phyloP scores from a whole-genome alignment of 75 land plant species.

The Cupressus sempervirens region DNA sequence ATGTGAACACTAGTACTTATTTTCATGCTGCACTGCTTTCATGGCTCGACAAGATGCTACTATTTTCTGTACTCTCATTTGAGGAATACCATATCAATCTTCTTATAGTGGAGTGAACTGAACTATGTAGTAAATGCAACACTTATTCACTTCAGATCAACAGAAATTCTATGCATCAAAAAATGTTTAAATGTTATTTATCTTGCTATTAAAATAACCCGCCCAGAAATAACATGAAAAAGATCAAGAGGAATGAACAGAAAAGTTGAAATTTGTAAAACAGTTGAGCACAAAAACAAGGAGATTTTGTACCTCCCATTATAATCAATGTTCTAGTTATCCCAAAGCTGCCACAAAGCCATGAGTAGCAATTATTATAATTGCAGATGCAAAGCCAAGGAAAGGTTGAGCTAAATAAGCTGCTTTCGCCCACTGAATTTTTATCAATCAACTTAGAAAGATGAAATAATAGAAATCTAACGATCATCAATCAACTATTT shows the following conservation, averaged over 20 bases:
- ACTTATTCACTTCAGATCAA: too few species aligned
- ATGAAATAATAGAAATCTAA: not conserved
- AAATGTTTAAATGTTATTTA: not conserved
- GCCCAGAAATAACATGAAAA: not conserved
- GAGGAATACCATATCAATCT: too few species aligned
- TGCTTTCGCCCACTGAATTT: too few species aligned
- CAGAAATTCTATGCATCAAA: constrained; percentile 31
- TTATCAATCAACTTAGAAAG: not conserved
- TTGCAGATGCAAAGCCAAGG: constrained; percentile 73
- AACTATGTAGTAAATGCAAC: too few species aligned
- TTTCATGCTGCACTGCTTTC: too few species aligned
- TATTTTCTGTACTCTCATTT: too few species aligned
- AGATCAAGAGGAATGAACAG: not conserved
- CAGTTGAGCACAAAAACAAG: not conserved
- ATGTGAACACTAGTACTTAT: too few species aligned
- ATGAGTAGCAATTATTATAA: constrained; percentile 67
- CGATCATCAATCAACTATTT: too few species aligned
- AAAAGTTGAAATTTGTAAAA: not conserved
- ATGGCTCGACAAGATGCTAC: too few species aligned
- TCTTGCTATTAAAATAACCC: not conserved
- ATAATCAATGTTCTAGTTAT: constrained; percentile 64
- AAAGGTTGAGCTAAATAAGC: constrained; percentile 55
- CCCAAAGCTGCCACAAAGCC: constrained; percentile 89
- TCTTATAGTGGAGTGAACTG: too few species aligned
- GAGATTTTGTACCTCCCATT: constrained; percentile 64